These are phyloP conservation scores for Rhexocercosporidium sp. DNA, from an alignment of 2,329 filamentous ascomycete species.

Conservation along the genomic window DNA sequence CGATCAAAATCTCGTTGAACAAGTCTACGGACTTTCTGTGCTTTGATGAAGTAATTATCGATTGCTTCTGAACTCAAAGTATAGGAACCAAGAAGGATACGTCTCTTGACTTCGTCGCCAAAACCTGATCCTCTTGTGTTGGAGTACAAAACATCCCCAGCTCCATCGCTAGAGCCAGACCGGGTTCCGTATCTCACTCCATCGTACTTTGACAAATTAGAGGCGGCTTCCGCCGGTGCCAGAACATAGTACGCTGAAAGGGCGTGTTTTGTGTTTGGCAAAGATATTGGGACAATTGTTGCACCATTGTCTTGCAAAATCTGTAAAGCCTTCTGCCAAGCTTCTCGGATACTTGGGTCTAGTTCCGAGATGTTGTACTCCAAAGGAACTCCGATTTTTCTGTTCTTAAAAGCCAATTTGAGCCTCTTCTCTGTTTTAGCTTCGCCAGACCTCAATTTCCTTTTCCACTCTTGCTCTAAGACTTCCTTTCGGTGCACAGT, in stretches of 20 bases:
- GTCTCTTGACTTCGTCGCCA: slow-evolving; percentile 81
- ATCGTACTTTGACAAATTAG: slow-evolving; percentile 96
- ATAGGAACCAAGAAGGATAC: slow-evolving; percentile 89
- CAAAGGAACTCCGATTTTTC: slow-evolving; percentile 61
- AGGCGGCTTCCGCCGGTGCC: slow-evolving; percentile 92
- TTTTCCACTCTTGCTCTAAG: not conserved
- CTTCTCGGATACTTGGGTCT: slow-evolving; percentile 66
- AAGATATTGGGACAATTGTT: slow-evolving; percentile 73
- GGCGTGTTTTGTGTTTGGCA: slow-evolving; percentile 84
- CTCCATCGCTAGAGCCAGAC: slow-evolving; percentile 53
- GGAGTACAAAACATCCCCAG: slow-evolving; percentile 73
- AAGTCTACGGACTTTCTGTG: slow-evolving; percentile 83
- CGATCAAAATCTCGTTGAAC: slow-evolving; percentile 87
- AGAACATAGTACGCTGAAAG: slow-evolving; percentile 95
- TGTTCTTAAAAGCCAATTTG: slow-evolving; percentile 10
- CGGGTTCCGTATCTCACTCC: slow-evolving; percentile 83
- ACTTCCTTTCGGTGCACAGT: slow-evolving; percentile 6
- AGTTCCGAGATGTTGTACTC: slow-evolving; percentile 93
- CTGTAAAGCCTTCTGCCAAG: slow-evolving; percentile 70
- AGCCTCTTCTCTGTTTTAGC: not conserved
- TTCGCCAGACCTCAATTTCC: not conserved
- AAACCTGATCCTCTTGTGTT: slow-evolving; percentile 76
- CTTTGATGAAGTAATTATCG: slow-evolving; percentile 96
- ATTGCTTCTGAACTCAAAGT: slow-evolving; percentile 88
- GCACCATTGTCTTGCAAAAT: slow-evolving; percentile 69